A percentile compares a stretch with the other conserved stretches of the same genome.
phyloP scores from a whole-genome alignment of 257 asterid species.

The Solanum clarkiae region DNA sequence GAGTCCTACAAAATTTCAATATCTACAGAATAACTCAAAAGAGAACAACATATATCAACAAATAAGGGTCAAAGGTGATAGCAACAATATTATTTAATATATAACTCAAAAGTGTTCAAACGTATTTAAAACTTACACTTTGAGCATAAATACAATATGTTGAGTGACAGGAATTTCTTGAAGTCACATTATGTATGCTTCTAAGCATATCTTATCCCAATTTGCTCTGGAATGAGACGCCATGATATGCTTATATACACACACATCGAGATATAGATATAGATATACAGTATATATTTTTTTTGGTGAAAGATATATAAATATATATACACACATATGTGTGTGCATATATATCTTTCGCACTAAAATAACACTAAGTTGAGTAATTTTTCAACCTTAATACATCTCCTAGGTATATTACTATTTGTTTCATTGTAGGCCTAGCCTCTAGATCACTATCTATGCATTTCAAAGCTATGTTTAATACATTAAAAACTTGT shows the following conservation, averaged over 20 bases:
- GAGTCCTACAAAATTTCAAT: no score
- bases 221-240: neutral
- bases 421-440: conserved; percentile 23
- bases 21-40: neutral
- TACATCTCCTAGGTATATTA: neutral
- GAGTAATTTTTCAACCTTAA: neutral
- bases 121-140: neutral
- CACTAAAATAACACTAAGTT: neutral
- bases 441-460: conserved; percentile 16
- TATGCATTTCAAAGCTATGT: conserved; percentile 24
- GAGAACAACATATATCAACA: neutral
- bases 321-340: neutral
- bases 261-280: neutral
- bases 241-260: neutral
- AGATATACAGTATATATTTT: no score
- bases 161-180: neutral
- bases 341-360: neutral
- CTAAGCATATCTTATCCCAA: neutral
- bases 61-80: neutral
- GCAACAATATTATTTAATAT: neutral
- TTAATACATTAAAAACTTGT: conserved; percentile 12
- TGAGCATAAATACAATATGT: neutral
- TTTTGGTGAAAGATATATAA: no score
- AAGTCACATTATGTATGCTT: neutral
- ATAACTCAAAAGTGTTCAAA: neutral